Evolutionary conservation across 2,329 filamentous ascomycete species (phyloP), one percentile per base, ranked within the genome.

Genomic region (Sclerotinia nivalis): DNA sequence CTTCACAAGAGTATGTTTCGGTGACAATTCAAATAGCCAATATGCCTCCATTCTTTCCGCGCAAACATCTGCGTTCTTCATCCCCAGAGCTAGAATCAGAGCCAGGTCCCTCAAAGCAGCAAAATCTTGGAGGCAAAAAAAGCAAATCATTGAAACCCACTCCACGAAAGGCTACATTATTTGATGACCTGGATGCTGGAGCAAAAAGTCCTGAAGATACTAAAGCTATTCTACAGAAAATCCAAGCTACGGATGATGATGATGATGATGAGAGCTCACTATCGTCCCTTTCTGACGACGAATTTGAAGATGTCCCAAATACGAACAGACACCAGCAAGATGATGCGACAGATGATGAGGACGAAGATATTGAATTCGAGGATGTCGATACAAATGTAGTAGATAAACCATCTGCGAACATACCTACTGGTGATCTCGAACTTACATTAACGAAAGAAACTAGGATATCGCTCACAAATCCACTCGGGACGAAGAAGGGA

Each of bases 401-500:
- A 3, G 64, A 73, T 55, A 69, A 43, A 72, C 80, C 78, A 71
- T 83, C 80, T 71, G 82, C 84, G 8, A 82, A 84, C 64, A 80
- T 81, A 2, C 83, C 87, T 1, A 83, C 87, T 0, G 89, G 89
- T 15, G 90, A 93, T 76, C 82, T 96, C 47, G 90, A 95, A 73
- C 82, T 96, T 75, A 95, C 91, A 0, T 81, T 96, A 43, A 84
- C 83, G 49, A 84, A 83, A 73, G 86, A 88, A 70, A 83, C 85
- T 12, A 81, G 85, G 31, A 84, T 90, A n/a, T 86, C 87, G 0
- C 79, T 91, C 40, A 84, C 85, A 13, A 89, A 89, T 73, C 82
- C 86, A 0, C 83, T 87, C 58, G 87, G 88, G 31, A 83, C 83
- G 25, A 97, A 93, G 80, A 97, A 95, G 78, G 94, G 93, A 0